Base-by-base conservation (phyloP, 768 basidiomycete species). In the Psilocybe sp. region DNA sequence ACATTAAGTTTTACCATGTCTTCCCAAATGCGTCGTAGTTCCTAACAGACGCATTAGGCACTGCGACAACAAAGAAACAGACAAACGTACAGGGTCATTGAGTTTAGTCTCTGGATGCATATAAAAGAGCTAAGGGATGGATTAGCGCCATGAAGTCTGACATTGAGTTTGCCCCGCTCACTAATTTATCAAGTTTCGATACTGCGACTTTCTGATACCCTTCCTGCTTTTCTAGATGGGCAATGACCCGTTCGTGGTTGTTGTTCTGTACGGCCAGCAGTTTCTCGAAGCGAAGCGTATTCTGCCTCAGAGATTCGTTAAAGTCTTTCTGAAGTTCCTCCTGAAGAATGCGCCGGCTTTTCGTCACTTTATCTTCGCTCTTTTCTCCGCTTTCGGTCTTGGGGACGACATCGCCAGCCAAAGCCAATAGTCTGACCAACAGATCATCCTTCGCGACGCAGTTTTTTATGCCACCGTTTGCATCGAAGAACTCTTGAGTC, bases 401-500 rank as follows among this genome's bases (percentile, higher is more conserved):
- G 2, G 40, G 48, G 6, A 31, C 47, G 36, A 28, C 23, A 28
- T 64, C 65, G 12, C 59, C 64, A 35, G 53, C 54, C 37, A 55
- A 64, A 9, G 47, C 11, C 4, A 64, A 45, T 31, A 67, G 57
- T 44, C 64, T 60, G 18, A 53, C 51, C 1, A 73, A 57, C 34
- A 61, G 49, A 14, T 59, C 57, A 31, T 68, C 66, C 46, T 67
- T 62, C 13, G 66, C 60, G 16, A 70, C 45, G 37, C 65, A 68
- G 15, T 62, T 65, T 20, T 56, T 55, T 1, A 60, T 54, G 13
- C 71, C 70, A n/a, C 70, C 69, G 15, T 68, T 64, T 13, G 60
- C 59, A 15, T 64, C 57, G 9, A 74, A 60, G 46, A 71, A 65
- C 14, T 58, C 56, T 15, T 57, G 46, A 3, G 69, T 51, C 15